Percentiles rank a stretch among this genome's conserved stretches.
phyloP scores from a whole-genome alignment of 306 rosid genomes.

The Gillenia trifoliata region DNA sequence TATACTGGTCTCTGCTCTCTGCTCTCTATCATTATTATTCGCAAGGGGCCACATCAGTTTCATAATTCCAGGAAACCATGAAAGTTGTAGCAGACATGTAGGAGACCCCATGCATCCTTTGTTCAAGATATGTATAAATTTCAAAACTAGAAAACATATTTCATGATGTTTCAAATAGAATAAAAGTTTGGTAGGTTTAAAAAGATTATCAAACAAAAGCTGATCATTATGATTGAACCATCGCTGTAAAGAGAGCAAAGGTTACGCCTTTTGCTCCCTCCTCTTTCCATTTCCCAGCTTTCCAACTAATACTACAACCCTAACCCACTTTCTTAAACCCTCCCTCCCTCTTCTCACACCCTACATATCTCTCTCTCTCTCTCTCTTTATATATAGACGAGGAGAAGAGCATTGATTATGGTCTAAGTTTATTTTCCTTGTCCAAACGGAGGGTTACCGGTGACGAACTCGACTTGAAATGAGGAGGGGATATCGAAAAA shows the following conservation, averaged over 20 bases:
- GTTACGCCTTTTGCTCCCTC: conserved; percentile 23
- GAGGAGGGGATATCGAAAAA: conserved; percentile 58
- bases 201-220: conserved; percentile 20
- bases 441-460: not conserved
- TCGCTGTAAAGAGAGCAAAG: conserved; percentile 57
- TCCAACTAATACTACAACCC: conserved; percentile 44
- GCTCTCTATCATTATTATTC: not conserved
- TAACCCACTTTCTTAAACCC: conserved; percentile 28
- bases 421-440: not conserved
- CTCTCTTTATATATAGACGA: conserved; percentile 16
- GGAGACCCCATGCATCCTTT: not conserved
- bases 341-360: not conserved
- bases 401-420: conserved; percentile 10
- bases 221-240: conserved; percentile 39
- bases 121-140: not conserved
- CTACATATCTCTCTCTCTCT: not conserved
- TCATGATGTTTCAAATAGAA: conserved; percentile 34
- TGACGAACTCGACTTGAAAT: conserved; percentile 6
- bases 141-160: not conserved
- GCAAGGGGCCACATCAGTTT: not conserved
- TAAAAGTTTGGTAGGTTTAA: conserved; percentile 26
- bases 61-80: not conserved
- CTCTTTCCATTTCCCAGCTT: conserved; percentile 34
- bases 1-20: not conserved
- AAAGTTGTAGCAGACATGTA: conserved; percentile 11